Conservation (phyloP, 2,329 filamentous ascomycete species). For the Beauveria pseudobassiana region DNA sequence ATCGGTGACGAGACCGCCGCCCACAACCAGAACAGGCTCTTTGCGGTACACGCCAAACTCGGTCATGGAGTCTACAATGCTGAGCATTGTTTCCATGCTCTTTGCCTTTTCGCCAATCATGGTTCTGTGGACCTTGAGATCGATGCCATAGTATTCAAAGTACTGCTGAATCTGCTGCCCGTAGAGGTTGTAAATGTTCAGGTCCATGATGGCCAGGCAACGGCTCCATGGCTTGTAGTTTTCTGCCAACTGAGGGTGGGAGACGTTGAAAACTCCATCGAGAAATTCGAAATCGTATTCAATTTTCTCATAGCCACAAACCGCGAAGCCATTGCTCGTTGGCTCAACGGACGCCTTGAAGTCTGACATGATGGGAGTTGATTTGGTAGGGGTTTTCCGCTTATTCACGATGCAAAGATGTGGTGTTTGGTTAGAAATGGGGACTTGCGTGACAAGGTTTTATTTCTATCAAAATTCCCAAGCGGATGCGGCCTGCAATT, state of each 20-base stretch:
- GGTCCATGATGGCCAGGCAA: conserved; percentile 61
- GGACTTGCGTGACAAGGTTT: too few relatives aligned
- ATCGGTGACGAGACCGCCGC: conserved; percentile 64
- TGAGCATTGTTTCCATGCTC: conserved; percentile 60
- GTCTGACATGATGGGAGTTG: conserved; percentile 6
- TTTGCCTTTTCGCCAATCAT: conserved; percentile 72
- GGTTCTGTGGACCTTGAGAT: conserved; percentile 61
- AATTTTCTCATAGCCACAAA: conserved; percentile 69
- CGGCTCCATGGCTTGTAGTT: conserved; percentile 60
- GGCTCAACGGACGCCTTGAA: conserved; percentile 53
- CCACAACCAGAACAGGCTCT: conserved; percentile 60
- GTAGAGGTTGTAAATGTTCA: conserved; percentile 64
- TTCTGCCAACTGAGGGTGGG: conserved; percentile 53
- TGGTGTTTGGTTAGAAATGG: background rate
- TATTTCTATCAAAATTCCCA: background rate
- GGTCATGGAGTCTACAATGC: conserved; percentile 66
- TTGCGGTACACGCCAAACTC: conserved; percentile 64
- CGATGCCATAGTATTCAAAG: conserved; percentile 56
- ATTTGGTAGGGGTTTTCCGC: background rate
- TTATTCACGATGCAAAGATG: background rate
- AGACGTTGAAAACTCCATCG: conserved; percentile 56
- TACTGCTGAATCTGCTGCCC: conserved; percentile 59
- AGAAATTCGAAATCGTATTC: conserved; percentile 69
- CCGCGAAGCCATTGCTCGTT: conserved; percentile 59
- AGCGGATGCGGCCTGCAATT: background rate